Evolutionary conservation across 148 eudicot genomes (phyloP).

Genomic region (Beta vulgaris): DNA sequence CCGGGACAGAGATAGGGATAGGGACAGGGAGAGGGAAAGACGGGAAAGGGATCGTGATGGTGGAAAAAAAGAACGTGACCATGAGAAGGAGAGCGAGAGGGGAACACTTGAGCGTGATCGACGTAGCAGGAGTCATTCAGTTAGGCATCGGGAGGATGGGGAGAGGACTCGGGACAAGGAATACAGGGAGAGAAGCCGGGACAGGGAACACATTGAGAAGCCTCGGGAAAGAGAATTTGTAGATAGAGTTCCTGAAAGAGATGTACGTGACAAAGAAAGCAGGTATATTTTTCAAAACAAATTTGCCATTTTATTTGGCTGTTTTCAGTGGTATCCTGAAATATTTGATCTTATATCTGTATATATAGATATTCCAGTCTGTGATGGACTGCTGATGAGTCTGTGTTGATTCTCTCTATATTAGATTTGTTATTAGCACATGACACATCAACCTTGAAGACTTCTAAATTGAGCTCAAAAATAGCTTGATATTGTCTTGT

Average conservation of each 20-base stretch:
- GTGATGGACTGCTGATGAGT: neutral
- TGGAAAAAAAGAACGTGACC: constrained; percentile 34
- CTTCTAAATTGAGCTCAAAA: neutral
- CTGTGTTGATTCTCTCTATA: neutral
- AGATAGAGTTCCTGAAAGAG: constrained; percentile 21
- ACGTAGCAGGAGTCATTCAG: constrained; percentile 50
- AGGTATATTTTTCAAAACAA: constrained; percentile 20
- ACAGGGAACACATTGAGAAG: constrained; percentile 37
- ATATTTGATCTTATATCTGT: neutral
- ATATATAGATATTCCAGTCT: neutral
- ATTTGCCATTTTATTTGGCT: neutral
- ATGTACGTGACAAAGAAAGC: constrained; percentile 32
- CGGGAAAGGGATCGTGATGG: constrained; percentile 39
- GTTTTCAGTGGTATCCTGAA: neutral
- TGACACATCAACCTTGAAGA: neutral
- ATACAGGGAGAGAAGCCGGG: constrained; percentile 38
- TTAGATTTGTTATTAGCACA: too few relatives aligned
- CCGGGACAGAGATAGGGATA: constrained; percentile 32
- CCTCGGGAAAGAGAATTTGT: constrained; percentile 21
- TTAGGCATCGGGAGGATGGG: constrained; percentile 44
- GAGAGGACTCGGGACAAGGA: constrained; percentile 42
- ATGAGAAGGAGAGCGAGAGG: constrained; percentile 39
- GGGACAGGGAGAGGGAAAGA: constrained; percentile 34
- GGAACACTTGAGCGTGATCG: constrained; percentile 35
- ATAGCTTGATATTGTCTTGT: neutral